Conservation (phyloP, 495 filamentous ascomycete genomes). For the Penicillium daleae region DNA sequence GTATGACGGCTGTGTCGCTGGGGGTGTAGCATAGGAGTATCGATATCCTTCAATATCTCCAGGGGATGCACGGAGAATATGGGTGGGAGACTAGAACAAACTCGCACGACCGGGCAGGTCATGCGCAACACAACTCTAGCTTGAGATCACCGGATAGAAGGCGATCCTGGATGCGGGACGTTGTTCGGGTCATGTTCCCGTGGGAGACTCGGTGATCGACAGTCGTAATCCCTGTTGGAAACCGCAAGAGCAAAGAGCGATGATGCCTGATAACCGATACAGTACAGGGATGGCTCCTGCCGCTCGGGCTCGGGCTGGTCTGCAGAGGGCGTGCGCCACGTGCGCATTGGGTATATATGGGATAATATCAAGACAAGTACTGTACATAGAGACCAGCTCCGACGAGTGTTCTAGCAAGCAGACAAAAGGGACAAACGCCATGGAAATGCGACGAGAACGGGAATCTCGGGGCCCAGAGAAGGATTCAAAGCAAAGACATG, state of each 20-base stretch:
- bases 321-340: neutral
- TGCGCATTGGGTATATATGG: constrained; percentile 3
- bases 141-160: constrained; percentile 25
- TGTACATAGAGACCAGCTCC: constrained; percentile 21
- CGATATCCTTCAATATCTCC: neutral
- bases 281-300: neutral
- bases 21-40: neutral
- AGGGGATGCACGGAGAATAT: no score
- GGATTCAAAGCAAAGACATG: constrained; percentile 5
- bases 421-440: constrained; percentile 6
- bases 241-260: neutral
- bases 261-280: neutral
- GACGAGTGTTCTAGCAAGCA: neutral
- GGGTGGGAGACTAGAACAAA: neutral
- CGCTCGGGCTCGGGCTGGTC: neutral
- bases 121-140: constrained; percentile 22
- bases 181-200: constrained; percentile 23
- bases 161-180: constrained; percentile 15
- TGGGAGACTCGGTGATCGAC: constrained; percentile 1
- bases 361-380: constrained; percentile 8
- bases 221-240: neutral
- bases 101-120: constrained; percentile 19
- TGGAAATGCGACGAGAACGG: constrained; percentile 1
- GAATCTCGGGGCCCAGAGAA: neutral
- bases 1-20: neutral